A percentile compares a stretch with the other conserved stretches of the same genome.
These are phyloP conservation scores for Apiospora saccharicola DNA, from an alignment of 2,329 filamentous ascomycete species.

Conservation along the genomic window DNA sequence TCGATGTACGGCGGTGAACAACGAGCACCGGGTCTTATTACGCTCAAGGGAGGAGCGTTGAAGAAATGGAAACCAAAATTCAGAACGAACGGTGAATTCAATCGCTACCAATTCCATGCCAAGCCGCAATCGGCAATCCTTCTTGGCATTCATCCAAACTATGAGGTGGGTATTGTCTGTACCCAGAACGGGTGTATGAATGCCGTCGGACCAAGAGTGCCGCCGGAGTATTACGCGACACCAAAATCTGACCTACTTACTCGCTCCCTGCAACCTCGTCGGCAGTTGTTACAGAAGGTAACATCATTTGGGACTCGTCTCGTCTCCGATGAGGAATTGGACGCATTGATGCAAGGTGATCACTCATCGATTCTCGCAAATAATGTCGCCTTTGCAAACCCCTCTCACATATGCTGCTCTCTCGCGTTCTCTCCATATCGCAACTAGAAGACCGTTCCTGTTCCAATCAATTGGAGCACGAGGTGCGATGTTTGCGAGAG, in stretches of 20 bases:
- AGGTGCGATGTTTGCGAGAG: not conserved
- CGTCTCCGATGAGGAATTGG: not conserved
- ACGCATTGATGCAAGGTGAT: not conserved
- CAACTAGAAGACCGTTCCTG: not conserved
- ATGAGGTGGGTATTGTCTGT: not conserved
- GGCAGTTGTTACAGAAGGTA: not conserved
- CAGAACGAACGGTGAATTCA: not conserved
- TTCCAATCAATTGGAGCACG: slow-evolving; percentile 4
- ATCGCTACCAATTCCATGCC: not conserved
- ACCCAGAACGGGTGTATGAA: not conserved
- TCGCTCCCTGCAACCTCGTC: not conserved
- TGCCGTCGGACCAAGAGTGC: not conserved
- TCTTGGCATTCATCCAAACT: not conserved
- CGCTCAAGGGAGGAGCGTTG: slow-evolving; percentile 3
- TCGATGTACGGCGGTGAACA: not conserved
- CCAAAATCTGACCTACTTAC: not conserved
- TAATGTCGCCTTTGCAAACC: not conserved
- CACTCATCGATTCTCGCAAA: not conserved
- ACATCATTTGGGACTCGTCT: slow-evolving; percentile 6
- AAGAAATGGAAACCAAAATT: slow-evolving; percentile 10
- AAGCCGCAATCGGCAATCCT: not conserved
- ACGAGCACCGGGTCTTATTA: not conserved
- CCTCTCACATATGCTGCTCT: not conserved
- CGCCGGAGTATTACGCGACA: slow-evolving; percentile 1
- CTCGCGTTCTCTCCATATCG: not conserved